Evolutionary conservation across 106 monocot genomes (phyloP), one percentile per base, ranked within the genome.

Genomic region (Dendrobium nobile): DNA sequence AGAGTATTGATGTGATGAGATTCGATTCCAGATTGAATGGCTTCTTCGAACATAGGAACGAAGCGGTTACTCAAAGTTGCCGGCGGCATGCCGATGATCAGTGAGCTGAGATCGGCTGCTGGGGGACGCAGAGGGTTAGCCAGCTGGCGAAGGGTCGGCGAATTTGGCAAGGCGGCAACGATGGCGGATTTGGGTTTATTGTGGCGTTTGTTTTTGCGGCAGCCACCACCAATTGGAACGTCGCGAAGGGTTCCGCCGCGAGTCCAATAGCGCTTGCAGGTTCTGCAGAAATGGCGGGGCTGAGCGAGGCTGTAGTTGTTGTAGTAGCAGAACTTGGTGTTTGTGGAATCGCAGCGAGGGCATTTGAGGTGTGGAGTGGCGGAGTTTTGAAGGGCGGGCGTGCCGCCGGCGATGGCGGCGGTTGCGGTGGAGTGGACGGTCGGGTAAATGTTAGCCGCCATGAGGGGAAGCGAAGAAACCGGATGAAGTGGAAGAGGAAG

Each of bases 241-340:
- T 88, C 86, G 51, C 88, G 85, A 44, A 88, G 86, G 65, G 86
- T 83, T 44, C 88, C 88, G 67, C 88, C 86, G 47, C 79, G 83
- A 31, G 88, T 88, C 88, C 88, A 88, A 75, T 88, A 84, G n/a
- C 88, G 77, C 41, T 86, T 81, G 79, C 88, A 88, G 55, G 86
- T 80, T 70, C 81, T 83, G 83, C 83, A 83, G 83, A 83, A 83
- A 78, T 83, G 77, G 16, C 73, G 84, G 61, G 82, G 86, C 56
- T 83, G 86, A 31, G 86, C 82, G 44, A 86, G 82, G 82, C 82
- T 86, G 82, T 86, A 86, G 82, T 86, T 86, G 79, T 86, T 86
- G 82, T 86, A 86, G 86, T 86, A 86, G 82, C 82, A 86, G 82
- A 86, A 86, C 77, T 86, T 86, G 80, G 86, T 86, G 86, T 86